Base-by-base conservation (phyloP, 306 rosid genomes). In the Vigna mungo region DNA sequence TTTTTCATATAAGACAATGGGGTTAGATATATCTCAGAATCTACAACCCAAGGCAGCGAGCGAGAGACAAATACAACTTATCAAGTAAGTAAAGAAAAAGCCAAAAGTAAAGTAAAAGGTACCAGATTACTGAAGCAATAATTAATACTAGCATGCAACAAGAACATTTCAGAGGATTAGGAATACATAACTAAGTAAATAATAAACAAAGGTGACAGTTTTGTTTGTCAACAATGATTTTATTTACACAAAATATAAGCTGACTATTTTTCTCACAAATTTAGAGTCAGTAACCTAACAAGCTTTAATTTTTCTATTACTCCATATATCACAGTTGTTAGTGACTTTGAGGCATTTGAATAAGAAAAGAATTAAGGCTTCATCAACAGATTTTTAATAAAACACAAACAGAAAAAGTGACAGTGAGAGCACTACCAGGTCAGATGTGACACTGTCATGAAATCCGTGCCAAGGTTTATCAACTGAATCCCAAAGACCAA, bases 131-230 rank as follows among this genome's bases (percentile, higher is more conserved):
- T n/a, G 32, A 74, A 44, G 59, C 23, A 39, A 55, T 48, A 30
- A 27, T 30, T 10, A 59, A 58, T 32, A 44, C 18, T 61, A 47
- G 15, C 48, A 75, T 43, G 34, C 62, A 75, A 47, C 72, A 75
- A 61, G 36, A 49, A 3, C 71, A 76, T 30, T 49, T 62, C 52
- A 46, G 6, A 48, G 62, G 15, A 25, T n/a, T 25, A 68, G 7
- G 51, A 75, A 58, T 44, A 73, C 7, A 27, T 27, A 74, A 59
- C 78, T 74, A 44, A 44, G n/a, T 41, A 9, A 41, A 41, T 41
- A 9, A 41, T 41, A 9, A 41, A 41, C 4, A 41, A 41, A 41
- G 46, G 3, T 9, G 3, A 2, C 46, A 41, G 3, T 41, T 41
- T 41, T 9, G 46, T 41, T 41, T 2, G 12, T 9, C 46, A 41